Evolutionary conservation across 78 protist species (phyloP), one percentile per base, ranked within the genome.

Genomic region (Planoprotostelium fungivorum): DNA sequence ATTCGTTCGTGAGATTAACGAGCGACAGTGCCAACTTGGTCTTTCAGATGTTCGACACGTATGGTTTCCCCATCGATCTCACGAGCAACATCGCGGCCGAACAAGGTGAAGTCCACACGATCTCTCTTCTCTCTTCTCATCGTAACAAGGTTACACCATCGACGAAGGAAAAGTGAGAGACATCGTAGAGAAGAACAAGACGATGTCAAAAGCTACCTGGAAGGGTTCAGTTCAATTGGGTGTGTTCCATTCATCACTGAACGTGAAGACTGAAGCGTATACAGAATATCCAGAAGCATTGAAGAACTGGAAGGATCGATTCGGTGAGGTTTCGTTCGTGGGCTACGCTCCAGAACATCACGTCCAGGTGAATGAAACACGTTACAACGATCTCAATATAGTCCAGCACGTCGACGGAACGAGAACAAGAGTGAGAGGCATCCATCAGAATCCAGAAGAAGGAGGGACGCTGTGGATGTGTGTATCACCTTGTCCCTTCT

Each of bases 31-130:
- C 73, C 31, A 25, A 5, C 16, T 25, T 16, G 16, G 73, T 51
- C 31, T 92, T 92, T 38, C 28, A 86, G 37, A 31, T 92, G 0
- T 92, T 85, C 36, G 37, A 88, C 36, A 92, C 94, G 0, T 92
- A 86, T 88, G 94, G 94, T 36, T 38, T 92, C 38, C 94, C 94
- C 34, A 38, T 92, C 5, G 94, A 92, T 88, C 28, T 89, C 91
- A 34, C 90, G 88, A 86, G 91, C 89, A 0, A 88, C 38, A 37
- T 89, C 90, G 9, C 89, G 63, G 36, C 94, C 87, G 84, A 84
- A 88, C n/a, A 85, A 84, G 25, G 83, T 92, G 10, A 34, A 35
- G 10, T 16, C 73, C 16, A 16, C 31, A 51, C 73, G 73, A 51
- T 51, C 31, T 51, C 73, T 25, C 16, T 51, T 25, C 16, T 51